Conservation (phyloP, 2,329 filamentous ascomycete species). For the Septoria petroselini region DNA sequence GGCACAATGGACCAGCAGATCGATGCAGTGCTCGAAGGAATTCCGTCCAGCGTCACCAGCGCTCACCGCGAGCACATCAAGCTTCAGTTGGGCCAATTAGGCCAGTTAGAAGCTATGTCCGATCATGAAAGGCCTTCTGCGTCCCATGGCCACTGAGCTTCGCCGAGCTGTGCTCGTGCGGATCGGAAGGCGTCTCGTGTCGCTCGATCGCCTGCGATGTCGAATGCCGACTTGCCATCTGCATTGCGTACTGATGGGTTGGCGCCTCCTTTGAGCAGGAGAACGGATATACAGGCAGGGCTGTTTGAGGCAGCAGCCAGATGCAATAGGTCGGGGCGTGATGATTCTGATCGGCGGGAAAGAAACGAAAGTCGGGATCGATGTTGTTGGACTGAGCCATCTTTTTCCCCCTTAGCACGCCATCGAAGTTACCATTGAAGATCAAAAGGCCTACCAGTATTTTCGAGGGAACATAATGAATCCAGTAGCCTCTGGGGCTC, state of each 20-base stretch:
- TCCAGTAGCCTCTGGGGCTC: too few species aligned
- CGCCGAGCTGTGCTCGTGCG: constrained; percentile 76
- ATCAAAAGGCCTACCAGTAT: too few species aligned
- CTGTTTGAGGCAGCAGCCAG: constrained; percentile 79
- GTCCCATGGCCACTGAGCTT: constrained; percentile 75
- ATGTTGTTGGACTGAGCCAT: constrained; percentile 72
- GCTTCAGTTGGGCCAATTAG: too few species aligned
- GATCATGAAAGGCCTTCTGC: too few species aligned
- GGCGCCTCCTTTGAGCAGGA: constrained; percentile 70
- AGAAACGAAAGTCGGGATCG: constrained; percentile 69
- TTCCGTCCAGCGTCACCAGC: too few species aligned
- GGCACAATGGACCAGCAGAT: too few species aligned
- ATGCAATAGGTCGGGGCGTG: constrained; percentile 84
- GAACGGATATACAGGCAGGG: constrained; percentile 69
- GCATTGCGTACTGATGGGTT: constrained; percentile 68
- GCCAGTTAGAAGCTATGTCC: too few species aligned
- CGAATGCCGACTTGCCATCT: constrained; percentile 80
- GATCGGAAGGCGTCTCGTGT: constrained; percentile 91
- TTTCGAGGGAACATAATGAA: too few species aligned
- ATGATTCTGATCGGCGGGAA: constrained; percentile 67
- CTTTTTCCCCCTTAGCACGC: too few species aligned
- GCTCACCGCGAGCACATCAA: too few species aligned
- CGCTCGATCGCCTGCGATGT: constrained; percentile 77
- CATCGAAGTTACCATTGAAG: too few species aligned
- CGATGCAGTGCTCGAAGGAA: too few species aligned